phyloP scores from a whole-genome alignment of 2,329 filamentous ascomycete genomes.

The Colletotrichum karsti region DNA sequence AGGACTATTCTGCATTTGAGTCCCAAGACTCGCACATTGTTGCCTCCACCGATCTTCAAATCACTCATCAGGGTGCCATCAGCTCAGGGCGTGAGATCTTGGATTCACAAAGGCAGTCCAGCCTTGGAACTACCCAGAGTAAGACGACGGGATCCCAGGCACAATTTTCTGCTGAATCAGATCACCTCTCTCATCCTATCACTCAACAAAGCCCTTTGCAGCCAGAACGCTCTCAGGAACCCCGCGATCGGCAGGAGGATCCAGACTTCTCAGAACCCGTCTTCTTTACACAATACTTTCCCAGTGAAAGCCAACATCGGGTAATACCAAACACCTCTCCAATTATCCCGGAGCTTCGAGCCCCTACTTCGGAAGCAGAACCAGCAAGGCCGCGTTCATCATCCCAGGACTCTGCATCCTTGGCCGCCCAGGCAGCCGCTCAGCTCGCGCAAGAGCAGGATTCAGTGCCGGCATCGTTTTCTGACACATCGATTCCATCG shows the following conservation, averaged over 20 bases:
- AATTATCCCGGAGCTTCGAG: neutral
- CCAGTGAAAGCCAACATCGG: neutral
- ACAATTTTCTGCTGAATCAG: neutral
- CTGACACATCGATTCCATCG: conserved; percentile 16
- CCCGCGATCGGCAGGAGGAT: neutral
- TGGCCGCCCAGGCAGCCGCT: neutral
- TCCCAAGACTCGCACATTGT: neutral
- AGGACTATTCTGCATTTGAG: conserved; percentile 37
- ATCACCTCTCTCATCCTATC: neutral
- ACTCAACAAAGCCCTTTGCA: conserved; percentile 1
- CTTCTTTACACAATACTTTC: neutral
- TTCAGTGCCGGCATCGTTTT: neutral
- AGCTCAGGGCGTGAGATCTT: conserved; percentile 10
- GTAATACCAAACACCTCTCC: neutral
- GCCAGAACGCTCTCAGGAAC: neutral
- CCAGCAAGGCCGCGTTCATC: neutral
- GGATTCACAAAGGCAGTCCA: conserved; percentile 27
- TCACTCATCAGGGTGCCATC: neutral
- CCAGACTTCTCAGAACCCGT: neutral
- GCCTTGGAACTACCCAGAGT: conserved; percentile 14
- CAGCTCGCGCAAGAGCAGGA: conserved; percentile 6
- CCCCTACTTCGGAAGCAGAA: neutral
- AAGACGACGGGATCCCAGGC: conserved; percentile 9
- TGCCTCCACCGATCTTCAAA: neutral
- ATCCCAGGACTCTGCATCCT: neutral